Evolutionary conservation across 148 eudicot genomes (phyloP).

Genomic region (Fagopyrum homotropicum): DNA sequence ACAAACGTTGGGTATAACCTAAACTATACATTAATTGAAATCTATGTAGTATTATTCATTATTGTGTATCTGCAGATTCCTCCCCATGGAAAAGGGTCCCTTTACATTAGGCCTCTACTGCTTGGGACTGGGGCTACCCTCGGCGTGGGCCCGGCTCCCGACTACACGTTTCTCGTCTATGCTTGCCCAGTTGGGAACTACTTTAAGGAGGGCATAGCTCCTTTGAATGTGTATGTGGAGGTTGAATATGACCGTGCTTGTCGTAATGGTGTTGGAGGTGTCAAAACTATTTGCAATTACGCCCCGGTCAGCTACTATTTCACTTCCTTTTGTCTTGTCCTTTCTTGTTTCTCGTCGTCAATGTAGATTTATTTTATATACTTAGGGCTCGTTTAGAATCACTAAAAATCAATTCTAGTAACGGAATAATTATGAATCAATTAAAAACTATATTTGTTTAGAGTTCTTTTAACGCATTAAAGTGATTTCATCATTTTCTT

Average conservation of each 20-base stretch:
- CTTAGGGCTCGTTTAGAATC: too few relatives aligned
- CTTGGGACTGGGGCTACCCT: conserved; percentile 89
- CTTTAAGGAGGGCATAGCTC: conserved; percentile 69
- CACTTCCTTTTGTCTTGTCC: too few relatives aligned
- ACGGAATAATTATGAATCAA: too few relatives aligned
- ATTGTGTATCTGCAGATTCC: conserved; percentile 46
- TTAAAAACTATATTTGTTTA: too few relatives aligned
- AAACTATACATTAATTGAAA: too few relatives aligned
- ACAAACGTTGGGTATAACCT: conserved; percentile 72
- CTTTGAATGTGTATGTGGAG: conserved; percentile 69
- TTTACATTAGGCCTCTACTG: conserved; percentile 80
- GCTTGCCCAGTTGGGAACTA: conserved; percentile 74
- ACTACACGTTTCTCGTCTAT: conserved; percentile 36
- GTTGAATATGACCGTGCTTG: conserved; percentile 74
- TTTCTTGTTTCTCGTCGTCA: not conserved
- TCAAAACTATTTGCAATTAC: conserved; percentile 77
- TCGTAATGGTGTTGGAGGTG: conserved; percentile 85
- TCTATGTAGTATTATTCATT: not conserved
- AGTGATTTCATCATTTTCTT: too few relatives aligned
- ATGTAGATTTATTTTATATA: too few relatives aligned
- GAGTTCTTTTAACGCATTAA: too few relatives aligned
- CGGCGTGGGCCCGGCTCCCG: conserved; percentile 87
- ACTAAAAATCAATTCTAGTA: too few relatives aligned
- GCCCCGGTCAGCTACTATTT: conserved; percentile 45
- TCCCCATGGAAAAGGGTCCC: conserved; percentile 81